Evolutionary conservation across 441 rosid species (phyloP).

Genomic region (Erodium chrysanthum): DNA sequence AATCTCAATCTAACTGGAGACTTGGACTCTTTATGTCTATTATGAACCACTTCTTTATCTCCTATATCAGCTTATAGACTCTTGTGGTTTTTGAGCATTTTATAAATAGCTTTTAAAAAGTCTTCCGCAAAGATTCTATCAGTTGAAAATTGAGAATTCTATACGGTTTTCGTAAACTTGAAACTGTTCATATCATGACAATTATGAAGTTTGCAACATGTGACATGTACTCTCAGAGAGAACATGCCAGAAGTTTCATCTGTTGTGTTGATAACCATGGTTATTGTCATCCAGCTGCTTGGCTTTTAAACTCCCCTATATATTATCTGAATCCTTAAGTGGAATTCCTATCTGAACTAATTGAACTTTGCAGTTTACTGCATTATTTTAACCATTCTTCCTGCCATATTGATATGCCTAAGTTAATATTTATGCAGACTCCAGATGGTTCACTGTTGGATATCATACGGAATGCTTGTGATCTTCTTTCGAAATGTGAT

Average conservation of each 20-base stretch:
- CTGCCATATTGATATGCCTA: slow-evolving; percentile 11
- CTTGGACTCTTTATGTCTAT: background rate
- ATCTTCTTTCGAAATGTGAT: slow-evolving; percentile 61
- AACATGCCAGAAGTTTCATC: background rate
- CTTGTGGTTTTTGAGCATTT: background rate
- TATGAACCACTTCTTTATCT: background rate
- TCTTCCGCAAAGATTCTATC: background rate
- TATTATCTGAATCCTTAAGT: background rate
- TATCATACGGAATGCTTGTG: slow-evolving; percentile 73
- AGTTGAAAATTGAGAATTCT: background rate
- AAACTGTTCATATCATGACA: background rate
- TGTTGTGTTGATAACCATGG: background rate
- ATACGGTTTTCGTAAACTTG: background rate
- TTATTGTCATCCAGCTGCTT: background rate
- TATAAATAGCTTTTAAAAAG: background rate
- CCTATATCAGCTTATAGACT: background rate
- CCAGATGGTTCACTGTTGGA: slow-evolving; percentile 86
- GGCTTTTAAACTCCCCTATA: background rate
- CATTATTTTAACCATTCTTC: slow-evolving; percentile 4
- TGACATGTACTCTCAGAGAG: background rate
- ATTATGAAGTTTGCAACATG: background rate
- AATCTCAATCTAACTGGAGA: too few relatives aligned
- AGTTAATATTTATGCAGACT: slow-evolving; percentile 45
- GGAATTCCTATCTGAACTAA: background rate
- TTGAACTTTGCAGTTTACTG: background rate